Evolutionary conservation across 1,284 basidiomycete genomes (phyloP), one percentile per base, ranked within the genome.

Genomic region (Lignosus rhinocerotis): DNA sequence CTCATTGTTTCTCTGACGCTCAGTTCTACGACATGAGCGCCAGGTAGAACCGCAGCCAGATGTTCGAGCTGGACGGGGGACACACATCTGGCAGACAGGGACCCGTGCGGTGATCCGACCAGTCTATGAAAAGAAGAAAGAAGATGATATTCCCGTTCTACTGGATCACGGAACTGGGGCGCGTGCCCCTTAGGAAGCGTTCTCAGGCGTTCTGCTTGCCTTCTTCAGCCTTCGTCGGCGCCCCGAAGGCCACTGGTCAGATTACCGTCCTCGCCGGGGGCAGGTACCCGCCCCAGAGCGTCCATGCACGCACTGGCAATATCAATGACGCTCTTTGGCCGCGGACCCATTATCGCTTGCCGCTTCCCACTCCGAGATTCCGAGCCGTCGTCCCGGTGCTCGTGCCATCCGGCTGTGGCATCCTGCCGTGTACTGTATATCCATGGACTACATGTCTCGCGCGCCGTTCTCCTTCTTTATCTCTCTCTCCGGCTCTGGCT

Each of bases 301-400:
- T 25, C 2, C 50, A 46, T 41, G 36, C n/a, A n/a, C n/a, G n/a
- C n/a, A n/a, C n/a, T n/a, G n/a, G n/a, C n/a, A n/a, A n/a, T n/a
- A n/a, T n/a, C 49, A 51, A 34, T 56, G 50, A 45, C 21, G n/a
- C 34, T 12, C 14, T 12, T 46, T n/a, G 16, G 4, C 11, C 8
- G 50, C 55, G 51, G 55, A 60, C 43, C 55, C 55, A 52, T 39
- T 54, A 55, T 55, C 55, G 47, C 41, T 45, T 45, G 53, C 59
- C 59, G 59, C 39, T 12, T 21, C 30, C 33, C 11, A 14, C 31
- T 11, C 50, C 50, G 38, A 51, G 50, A n/a, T 39, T 32, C 52
- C 57, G 57, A 21, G 19, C 43, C 38, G 47, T 44, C 44, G 51
- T 50, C 25, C 46, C 47, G 19, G 48, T n/a, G n/a, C 32, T 53